Evolutionary conservation across 768 basidiomycete genomes (phyloP).

Genomic region (Russula ochroleuca): DNA sequence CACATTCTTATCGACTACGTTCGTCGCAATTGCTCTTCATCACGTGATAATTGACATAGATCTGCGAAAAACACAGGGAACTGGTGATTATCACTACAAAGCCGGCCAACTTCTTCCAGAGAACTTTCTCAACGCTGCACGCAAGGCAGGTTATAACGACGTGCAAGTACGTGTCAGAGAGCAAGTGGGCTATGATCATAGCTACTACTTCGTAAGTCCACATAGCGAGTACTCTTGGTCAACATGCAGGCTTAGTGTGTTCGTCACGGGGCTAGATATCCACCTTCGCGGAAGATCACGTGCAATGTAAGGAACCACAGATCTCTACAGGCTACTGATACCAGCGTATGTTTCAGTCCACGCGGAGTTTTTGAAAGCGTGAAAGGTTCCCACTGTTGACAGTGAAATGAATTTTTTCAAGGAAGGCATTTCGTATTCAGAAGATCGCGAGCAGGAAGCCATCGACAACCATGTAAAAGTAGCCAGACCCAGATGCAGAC

Average conservation of each 20-base stretch:
- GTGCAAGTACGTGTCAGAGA: constrained; percentile 71
- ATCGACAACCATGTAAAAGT: constrained; percentile 8
- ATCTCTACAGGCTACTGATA: constrained; percentile 28
- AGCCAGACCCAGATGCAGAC: background rate
- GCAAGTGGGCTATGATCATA: constrained; percentile 84
- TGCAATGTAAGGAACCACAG: constrained; percentile 56
- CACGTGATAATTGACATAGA: background rate
- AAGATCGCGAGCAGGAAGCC: constrained; percentile 16
- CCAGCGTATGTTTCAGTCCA: constrained; percentile 55
- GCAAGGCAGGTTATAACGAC: constrained; percentile 67
- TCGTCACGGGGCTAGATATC: constrained; percentile 55
- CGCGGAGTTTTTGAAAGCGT: constrained; percentile 81
- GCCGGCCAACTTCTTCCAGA: constrained; percentile 88
- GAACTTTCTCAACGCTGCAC: constrained; percentile 76
- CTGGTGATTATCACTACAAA: constrained; percentile 76
- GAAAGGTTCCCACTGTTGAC: constrained; percentile 19
- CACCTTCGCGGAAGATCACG: constrained; percentile 84
- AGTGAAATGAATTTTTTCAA: background rate
- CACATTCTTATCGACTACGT: constrained; percentile 87
- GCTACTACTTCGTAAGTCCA: constrained; percentile 73
- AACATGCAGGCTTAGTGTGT: background rate
- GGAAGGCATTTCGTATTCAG: constrained; percentile 11
- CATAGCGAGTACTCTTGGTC: background rate
- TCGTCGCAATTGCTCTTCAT: constrained; percentile 30
- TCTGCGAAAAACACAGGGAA: constrained; percentile 48